Percentiles rank a stretch among this genome's conserved stretches.
phyloP scores from a whole-genome alignment of 192 early-diverging fungal genomes.

The Lunasporangiospora selenospora region DNA sequence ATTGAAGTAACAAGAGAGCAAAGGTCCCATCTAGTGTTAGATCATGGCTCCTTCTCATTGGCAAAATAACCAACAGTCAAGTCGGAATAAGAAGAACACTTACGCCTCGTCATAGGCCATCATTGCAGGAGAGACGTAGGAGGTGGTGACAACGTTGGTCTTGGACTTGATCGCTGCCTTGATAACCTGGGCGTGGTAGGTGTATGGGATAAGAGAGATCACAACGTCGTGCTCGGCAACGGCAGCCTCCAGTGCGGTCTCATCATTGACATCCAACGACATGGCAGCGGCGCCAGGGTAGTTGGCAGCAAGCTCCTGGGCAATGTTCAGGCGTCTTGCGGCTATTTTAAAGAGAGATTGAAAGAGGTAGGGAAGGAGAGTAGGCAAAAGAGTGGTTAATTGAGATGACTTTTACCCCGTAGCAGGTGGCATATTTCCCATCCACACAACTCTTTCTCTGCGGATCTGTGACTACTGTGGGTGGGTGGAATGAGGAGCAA shows the following conservation, averaged over 20 bases:
- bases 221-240: conserved; percentile 89
- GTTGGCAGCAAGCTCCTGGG: conserved; percentile 68
- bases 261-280: conserved; percentile 83
- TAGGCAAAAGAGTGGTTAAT: too few relatives aligned
- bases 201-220: conserved; percentile 93
- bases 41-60: too few relatives aligned
- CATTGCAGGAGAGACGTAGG: conserved; percentile 97
- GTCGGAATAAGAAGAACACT: conserved; percentile 22
- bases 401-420: too few relatives aligned
- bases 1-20: too few relatives aligned
- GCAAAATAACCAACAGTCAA: neutral
- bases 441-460: too few relatives aligned
- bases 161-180: conserved; percentile 89
- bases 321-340: conserved; percentile 77
- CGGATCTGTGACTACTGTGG: too few relatives aligned
- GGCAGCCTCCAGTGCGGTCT: conserved; percentile 71
- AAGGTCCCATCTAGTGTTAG: too few relatives aligned
- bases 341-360: conserved; percentile 59
- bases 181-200: conserved; percentile 88
- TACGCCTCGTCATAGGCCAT: conserved; percentile 84
- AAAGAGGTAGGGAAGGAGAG: too few relatives aligned
- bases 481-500: too few relatives aligned
- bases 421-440: too few relatives aligned
- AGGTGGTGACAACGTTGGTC: conserved; percentile 96
- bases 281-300: conserved; percentile 69